Percentiles rank a stretch among this genome's conserved stretches.
Evolutionary conservation across 495 filamentous ascomycete species (phyloP).

Genomic region (Talaromyces proteolyticus): DNA sequence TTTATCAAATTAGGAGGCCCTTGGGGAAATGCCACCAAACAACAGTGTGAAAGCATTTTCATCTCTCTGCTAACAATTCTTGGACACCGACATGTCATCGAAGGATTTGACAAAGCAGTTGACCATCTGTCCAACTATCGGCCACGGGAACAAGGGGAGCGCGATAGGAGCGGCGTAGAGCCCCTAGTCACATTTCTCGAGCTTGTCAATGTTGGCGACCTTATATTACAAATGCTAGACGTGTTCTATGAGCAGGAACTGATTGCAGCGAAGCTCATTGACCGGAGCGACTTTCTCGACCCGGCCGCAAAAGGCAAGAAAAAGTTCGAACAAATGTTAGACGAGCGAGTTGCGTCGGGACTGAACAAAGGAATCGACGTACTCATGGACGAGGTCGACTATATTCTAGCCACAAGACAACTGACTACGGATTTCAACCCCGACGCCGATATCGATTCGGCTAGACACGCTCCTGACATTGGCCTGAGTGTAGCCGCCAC

Average conservation of each 20-base stretch:
- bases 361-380: conserved; percentile 97
- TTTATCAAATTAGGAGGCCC: conserved; percentile 76
- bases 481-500: conserved; percentile 73
- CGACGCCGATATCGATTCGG: conserved; percentile 37
- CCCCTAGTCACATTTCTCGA: conserved; percentile 95
- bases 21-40: conserved; percentile 74
- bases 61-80: conserved; percentile 76
- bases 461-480: conserved; percentile 59
- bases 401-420: conserved; percentile 86
- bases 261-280: conserved; percentile 71
- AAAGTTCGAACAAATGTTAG: conserved; percentile 97
- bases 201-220: conserved; percentile 94
- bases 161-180: conserved; percentile 67
- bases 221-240: conserved; percentile 98
- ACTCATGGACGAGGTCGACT: conserved; percentile 97
- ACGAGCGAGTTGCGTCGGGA: conserved; percentile 93
- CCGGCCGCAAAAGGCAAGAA: conserved; percentile 92
- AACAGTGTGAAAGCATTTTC: conserved; percentile 90
- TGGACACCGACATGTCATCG: conserved; percentile 79
- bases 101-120: conserved; percentile 87
- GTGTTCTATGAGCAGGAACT: conserved; percentile 98
- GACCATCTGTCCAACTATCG: conserved; percentile 88
- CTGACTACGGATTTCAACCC: conserved; percentile 89
- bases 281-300: conserved; percentile 91
- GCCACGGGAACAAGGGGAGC: conserved; percentile 74